Evolutionary conservation across 768 basidiomycete species (phyloP).

Genomic region (Phanerochaete sordida): DNA sequence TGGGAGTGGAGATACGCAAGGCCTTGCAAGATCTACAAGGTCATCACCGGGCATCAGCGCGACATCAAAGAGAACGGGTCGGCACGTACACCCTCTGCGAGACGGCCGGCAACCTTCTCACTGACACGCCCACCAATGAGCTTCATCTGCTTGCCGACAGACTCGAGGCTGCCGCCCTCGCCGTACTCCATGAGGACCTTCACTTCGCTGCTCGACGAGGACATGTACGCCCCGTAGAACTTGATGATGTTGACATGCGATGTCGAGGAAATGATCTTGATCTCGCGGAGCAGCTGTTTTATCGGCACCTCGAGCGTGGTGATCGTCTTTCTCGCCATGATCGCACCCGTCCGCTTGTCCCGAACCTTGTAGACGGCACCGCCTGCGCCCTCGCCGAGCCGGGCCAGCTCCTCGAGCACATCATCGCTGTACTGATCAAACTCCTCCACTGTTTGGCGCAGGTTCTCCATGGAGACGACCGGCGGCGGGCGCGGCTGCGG

Average conservation of each 20-base stretch:
- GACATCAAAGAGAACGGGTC: slow-evolving; percentile 7
- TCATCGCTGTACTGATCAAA: slow-evolving; percentile 60
- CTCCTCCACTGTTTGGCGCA: slow-evolving; percentile 31
- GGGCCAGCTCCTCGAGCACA: slow-evolving; percentile 67
- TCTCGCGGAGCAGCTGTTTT: slow-evolving; percentile 90
- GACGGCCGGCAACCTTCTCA: slow-evolving; percentile 85
- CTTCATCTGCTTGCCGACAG: slow-evolving; percentile 81
- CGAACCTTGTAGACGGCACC: slow-evolving; percentile 94
- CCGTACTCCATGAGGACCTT: slow-evolving; percentile 93
- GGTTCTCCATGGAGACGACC: slow-evolving; percentile 22
- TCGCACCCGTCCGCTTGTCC: slow-evolving; percentile 71
- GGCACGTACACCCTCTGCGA: slow-evolving; percentile 83
- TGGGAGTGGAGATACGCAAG: slow-evolving; percentile 88
- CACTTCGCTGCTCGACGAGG: slow-evolving; percentile 84
- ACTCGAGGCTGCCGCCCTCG: slow-evolving; percentile 88
- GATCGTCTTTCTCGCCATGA: slow-evolving; percentile 95
- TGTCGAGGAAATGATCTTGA: slow-evolving; percentile 84
- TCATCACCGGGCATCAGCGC: slow-evolving; percentile 9
- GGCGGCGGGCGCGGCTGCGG: slow-evolving; percentile 30
- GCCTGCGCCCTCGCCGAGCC: slow-evolving; percentile 93
- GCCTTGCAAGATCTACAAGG: slow-evolving; percentile 76
- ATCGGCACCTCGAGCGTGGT: slow-evolving; percentile 87
- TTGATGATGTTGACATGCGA: slow-evolving; percentile 83
- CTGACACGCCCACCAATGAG: slow-evolving; percentile 75
- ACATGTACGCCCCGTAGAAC: slow-evolving; percentile 92